Conservation (phyloP, 345 rosid genomes). For the Odontarrhena argentea region DNA sequence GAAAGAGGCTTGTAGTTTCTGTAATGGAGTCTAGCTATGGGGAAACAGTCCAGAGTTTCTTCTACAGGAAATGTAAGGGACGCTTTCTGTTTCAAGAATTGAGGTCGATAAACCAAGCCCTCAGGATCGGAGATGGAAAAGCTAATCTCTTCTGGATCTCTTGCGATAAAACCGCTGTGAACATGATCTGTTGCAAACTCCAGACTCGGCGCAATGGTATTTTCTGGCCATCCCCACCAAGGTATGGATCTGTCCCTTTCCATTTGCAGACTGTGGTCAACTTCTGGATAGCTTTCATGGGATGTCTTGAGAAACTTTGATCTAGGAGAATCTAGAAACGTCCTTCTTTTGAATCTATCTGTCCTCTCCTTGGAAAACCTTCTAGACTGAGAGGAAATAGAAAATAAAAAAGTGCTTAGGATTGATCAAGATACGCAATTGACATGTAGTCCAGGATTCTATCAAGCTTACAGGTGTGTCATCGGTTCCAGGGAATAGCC, state of each 20-base stretch:
- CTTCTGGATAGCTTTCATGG: conserved; percentile 39
- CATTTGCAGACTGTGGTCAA: conserved; percentile 38
- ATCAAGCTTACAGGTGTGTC: conserved; percentile 54
- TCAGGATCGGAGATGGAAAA: conserved; percentile 35
- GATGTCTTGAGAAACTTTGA: conserved; percentile 41
- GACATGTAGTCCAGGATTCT: conserved; percentile 6
- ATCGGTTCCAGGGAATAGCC: conserved; percentile 47
- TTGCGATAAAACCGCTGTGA: conserved; percentile 34
- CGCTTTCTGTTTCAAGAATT: conserved; percentile 27
- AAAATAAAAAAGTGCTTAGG: conserved; percentile 13
- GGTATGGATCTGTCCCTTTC: conserved; percentile 38
- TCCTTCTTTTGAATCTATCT: conserved; percentile 38
- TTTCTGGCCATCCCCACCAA: conserved; percentile 42
- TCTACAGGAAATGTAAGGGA: conserved; percentile 21
- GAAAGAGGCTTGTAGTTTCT: conserved; percentile 39
- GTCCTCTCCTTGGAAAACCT: conserved; percentile 33
- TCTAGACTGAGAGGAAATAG: conserved; percentile 44
- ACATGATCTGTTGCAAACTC: conserved; percentile 40
- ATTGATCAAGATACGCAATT: conserved; percentile 29
- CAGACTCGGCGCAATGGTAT: conserved; percentile 34
- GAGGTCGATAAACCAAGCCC: conserved; percentile 40
- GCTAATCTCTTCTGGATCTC: conserved; percentile 42
- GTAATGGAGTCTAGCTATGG: conserved; percentile 25
- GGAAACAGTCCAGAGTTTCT: conserved; percentile 26
- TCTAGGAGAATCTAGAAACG: conserved; percentile 35